Conservation (phyloP, 2,329 filamentous ascomycete species). For the Geosmithia flava region DNA sequence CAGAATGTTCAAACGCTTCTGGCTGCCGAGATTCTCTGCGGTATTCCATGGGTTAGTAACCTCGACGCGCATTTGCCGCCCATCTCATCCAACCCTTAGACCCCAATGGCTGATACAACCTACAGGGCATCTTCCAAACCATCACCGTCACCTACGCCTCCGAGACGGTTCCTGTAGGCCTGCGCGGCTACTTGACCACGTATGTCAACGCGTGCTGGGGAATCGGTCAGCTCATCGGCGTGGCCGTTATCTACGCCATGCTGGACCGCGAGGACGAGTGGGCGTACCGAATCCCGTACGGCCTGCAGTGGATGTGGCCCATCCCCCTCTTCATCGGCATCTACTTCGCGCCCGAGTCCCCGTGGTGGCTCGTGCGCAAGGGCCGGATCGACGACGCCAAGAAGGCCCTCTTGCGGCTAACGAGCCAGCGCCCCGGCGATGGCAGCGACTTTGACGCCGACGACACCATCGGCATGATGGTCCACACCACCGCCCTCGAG, state of each 20-base stretch:
- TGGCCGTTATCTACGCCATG: slow-evolving; percentile 61
- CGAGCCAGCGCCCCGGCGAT: slow-evolving; percentile 34
- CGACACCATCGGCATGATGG: slow-evolving; percentile 85
- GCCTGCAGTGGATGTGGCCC: slow-evolving; percentile 70
- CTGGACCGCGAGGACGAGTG: slow-evolving; percentile 52
- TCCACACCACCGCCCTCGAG: slow-evolving; percentile 75
- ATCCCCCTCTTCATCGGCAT: slow-evolving; percentile 54
- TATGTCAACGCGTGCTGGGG: slow-evolving; percentile 73
- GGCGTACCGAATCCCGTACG: slow-evolving; percentile 60
- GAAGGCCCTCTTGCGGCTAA: slow-evolving; percentile 50
- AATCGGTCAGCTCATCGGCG: slow-evolving; percentile 60
- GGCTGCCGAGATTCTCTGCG: slow-evolving; percentile 49
- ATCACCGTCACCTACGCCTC: slow-evolving; percentile 55
- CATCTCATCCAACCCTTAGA: neutral
- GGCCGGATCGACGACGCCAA: slow-evolving; percentile 55
- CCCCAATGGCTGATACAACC: neutral
- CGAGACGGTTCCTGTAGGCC: slow-evolving; percentile 60
- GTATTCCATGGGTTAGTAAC: slow-evolving; percentile 36
- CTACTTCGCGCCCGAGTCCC: slow-evolving; percentile 56
- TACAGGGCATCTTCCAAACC: slow-evolving; percentile 38
- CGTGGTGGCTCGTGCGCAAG: slow-evolving; percentile 65
- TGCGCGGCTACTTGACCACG: slow-evolving; percentile 60
- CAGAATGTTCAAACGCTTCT: slow-evolving; percentile 45
- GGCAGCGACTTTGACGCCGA: slow-evolving; percentile 69
- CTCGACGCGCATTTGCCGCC: too few species aligned